These are phyloP conservation scores for Puccinia novopanici DNA, from an alignment of 1,284 basidiomycete genomes.

Conservation along the genomic window DNA sequence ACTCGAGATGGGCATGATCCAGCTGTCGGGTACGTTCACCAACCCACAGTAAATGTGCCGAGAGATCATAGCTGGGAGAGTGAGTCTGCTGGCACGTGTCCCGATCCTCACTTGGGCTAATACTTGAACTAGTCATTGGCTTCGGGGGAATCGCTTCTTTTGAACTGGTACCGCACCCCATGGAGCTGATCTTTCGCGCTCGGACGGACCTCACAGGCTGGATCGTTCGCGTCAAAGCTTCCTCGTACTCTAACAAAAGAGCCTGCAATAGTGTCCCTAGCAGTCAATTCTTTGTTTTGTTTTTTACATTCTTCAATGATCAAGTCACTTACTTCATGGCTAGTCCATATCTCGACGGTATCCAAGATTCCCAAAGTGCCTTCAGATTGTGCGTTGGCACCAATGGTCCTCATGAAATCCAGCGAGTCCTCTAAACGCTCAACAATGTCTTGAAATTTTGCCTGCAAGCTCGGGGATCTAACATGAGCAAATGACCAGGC, in stretches of 20 bases:
- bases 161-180: constrained; percentile 13
- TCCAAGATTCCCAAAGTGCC: constrained; percentile 72
- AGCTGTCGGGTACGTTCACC: constrained; percentile 94
- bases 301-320: neutral
- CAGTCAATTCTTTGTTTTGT: neutral
- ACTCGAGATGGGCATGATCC: constrained; percentile 87
- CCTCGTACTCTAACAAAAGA: constrained; percentile 87
- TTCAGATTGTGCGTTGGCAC: constrained; percentile 64
- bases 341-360: constrained; percentile 92
- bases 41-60: constrained; percentile 94
- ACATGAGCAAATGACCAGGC: constrained; percentile 93
- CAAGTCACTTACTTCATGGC: constrained; percentile 63
- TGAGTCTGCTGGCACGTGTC: constrained; percentile 30
- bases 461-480: constrained; percentile 72
- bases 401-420: constrained; percentile 88
- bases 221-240: constrained; percentile 75
- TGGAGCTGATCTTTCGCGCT: constrained; percentile 24
- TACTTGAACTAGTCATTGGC: constrained; percentile 50
- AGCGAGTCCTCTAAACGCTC: constrained; percentile 83
- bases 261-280: constrained; percentile 76
- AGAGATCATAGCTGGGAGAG: constrained; percentile 70
- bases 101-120: constrained; percentile 44
- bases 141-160: constrained; percentile 54
- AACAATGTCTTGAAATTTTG: constrained; percentile 81
- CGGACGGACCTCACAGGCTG: constrained; percentile 11